A percentile compares a stretch with the other conserved stretches of the same genome.
These are phyloP conservation scores for Globisporangium echinulatum DNA, from an alignment of 352 stramenopile genomes.

Conservation along the genomic window DNA sequence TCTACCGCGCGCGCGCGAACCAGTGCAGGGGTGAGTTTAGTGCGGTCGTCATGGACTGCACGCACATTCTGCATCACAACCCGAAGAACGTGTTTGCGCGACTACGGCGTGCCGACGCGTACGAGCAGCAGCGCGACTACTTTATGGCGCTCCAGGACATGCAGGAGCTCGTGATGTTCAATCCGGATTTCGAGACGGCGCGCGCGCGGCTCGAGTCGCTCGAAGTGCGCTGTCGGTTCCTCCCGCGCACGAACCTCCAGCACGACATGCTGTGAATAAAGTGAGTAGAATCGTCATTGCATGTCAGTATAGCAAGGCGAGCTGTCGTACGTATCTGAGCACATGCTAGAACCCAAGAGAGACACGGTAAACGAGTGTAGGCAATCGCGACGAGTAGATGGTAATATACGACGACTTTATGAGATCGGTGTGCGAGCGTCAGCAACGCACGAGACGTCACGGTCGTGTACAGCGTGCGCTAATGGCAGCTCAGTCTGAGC, in stretches of 20 bases:
- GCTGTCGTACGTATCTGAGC: too few relatives aligned
- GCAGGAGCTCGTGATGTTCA: conserved; percentile 41
- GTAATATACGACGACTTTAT: neutral
- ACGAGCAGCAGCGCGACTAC: conserved; percentile 53
- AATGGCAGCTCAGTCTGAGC: neutral
- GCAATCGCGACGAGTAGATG: neutral
- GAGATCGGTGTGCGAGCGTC: neutral
- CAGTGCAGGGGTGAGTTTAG: conserved; percentile 44
- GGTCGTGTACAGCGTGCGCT: conserved; percentile 1
- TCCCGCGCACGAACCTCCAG: conserved; percentile 20
- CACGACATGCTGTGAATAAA: conserved; percentile 5
- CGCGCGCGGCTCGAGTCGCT: conserved; percentile 32
- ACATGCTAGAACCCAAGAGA: too few relatives aligned
- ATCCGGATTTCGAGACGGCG: conserved; percentile 49
- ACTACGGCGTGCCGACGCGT: conserved; percentile 43
- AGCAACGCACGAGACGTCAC: neutral
- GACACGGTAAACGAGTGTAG: neutral
- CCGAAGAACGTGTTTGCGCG: conserved; percentile 48
- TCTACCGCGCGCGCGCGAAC: conserved; percentile 48
- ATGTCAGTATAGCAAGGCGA: too few relatives aligned
- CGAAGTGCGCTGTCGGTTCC: conserved; percentile 34
- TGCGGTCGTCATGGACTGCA: conserved; percentile 46
- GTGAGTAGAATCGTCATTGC: neutral
- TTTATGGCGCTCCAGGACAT: conserved; percentile 54
- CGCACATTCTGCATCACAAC: conserved; percentile 38